A percentile compares a stretch with the other conserved stretches of the same genome.
phyloP scores from a whole-genome alignment of 345 rosid species.

The Rhizophora apiculata region DNA sequence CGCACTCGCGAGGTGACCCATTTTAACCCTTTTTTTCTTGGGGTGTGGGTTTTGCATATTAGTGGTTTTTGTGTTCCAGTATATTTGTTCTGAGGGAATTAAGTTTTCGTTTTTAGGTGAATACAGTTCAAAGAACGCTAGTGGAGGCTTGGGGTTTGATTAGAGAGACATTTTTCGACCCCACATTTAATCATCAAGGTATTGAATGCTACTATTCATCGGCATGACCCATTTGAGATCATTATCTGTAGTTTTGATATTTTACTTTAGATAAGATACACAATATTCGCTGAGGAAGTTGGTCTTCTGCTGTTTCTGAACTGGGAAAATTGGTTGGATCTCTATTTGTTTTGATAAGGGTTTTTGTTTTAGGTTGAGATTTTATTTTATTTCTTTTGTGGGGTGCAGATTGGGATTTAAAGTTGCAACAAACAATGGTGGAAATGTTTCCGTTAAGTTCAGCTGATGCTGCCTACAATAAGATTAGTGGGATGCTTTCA shows the following conservation, averaged over 20 bases:
- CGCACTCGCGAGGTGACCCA: slow-evolving; percentile 67
- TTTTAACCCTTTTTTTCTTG: neutral
- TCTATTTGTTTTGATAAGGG: neutral
- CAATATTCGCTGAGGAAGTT: too few species aligned
- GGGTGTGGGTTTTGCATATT: neutral
- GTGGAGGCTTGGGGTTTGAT: slow-evolving; percentile 96
- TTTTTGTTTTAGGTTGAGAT: neutral
- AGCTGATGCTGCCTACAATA: slow-evolving; percentile 75
- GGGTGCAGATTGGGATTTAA: slow-evolving; percentile 77
- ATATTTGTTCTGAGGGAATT: slow-evolving; percentile 9
- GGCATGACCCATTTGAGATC: too few species aligned
- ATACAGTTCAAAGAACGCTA: slow-evolving; percentile 83
- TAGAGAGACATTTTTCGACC: slow-evolving; percentile 84
- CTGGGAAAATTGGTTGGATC: neutral
- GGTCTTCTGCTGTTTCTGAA: too few species aligned
- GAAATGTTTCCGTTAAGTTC: slow-evolving; percentile 81
- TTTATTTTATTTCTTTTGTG: neutral
- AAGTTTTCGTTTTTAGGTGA: slow-evolving; percentile 48
- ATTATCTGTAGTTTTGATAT: too few species aligned
- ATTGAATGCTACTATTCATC: neutral
- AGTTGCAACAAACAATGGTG: slow-evolving; percentile 85
- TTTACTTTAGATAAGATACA: too few species aligned
- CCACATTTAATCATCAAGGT: slow-evolving; percentile 89
- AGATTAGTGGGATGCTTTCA: slow-evolving; percentile 77
- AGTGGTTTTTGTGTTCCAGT: neutral